Evolutionary conservation across 1,139 yeast species (phyloP), one percentile per base, ranked within the genome.

Genomic region (Debaryomyces coudertii): DNA sequence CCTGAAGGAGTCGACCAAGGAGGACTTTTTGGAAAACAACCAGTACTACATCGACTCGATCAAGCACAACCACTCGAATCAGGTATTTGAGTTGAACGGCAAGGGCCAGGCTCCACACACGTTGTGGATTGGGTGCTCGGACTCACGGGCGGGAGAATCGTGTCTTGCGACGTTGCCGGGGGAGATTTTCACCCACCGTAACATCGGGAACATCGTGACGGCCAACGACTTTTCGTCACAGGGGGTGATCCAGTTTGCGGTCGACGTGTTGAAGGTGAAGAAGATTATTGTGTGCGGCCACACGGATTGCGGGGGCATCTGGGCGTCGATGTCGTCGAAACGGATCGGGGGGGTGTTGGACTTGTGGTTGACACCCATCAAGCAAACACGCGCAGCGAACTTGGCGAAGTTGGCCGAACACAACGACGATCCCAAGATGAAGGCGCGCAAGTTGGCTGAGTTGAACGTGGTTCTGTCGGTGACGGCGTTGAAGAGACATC

Each of bases 201-300:
- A 90, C 60, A 88, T 93, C 51, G 98, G 97, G 47, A 93, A 93
- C 66, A 78, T 90, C 48, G 79, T 92, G 46, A 76, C 73, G 44
- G 77, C 86, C 45, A 82, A 82, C 51, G 98, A 93, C 63, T 72
- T 87, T 42, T 82, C 92, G 42, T 78, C 87, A 27, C 85, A 84
- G 63, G 88, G 96, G 1, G 93, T 90, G 2, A 75, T 93, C 37
- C 97, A 93, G 64, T 90, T 90, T 60, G 97, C 97, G 2, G 82
- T 93, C 52, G 93, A 90, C 58, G 92, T 87, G 15, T 76, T 93
- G 53, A 86, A 88, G 61, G 96, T 95, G 30, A 79, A 77, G 54
- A 90, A 88, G 60, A 83, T 93, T 49, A 79, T 93, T 47, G 89
- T 93, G 7, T 90, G 97, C 67, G 99, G 99, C n/a, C 99, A 93